These are phyloP conservation scores for Pleodorina starrii DNA, from an alignment of 139 green algal species.

Conservation along the genomic window DNA sequence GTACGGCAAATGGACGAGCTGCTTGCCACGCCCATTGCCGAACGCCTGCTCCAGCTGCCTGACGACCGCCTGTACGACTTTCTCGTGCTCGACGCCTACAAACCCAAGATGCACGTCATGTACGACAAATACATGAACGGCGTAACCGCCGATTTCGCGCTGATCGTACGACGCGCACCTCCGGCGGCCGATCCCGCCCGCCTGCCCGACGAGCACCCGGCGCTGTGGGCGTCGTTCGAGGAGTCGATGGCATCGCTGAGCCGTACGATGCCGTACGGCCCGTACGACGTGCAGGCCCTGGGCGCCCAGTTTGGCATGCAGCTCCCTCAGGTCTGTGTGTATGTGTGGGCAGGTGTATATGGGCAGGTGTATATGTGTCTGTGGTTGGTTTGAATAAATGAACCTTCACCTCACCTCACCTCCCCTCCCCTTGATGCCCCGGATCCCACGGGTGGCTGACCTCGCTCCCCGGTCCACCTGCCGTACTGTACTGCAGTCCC, in stretches of 20 bases:
- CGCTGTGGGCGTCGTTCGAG: constrained; percentile 45
- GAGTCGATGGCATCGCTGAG: not conserved
- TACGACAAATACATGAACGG: constrained; percentile 51
- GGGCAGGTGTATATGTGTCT: not conserved
- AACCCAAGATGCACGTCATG: constrained; percentile 47
- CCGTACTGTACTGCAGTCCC: not conserved
- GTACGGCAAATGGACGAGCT: constrained; percentile 15
- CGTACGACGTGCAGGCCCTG: constrained; percentile 28
- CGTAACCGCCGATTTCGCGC: constrained; percentile 65
- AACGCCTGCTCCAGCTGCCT: not conserved
- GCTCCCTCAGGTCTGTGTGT: constrained; percentile 42
- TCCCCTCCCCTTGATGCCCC: not conserved
- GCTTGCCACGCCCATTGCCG: not conserved
- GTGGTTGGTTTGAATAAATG: not conserved
- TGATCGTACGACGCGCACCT: constrained; percentile 60
- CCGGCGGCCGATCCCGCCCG: not conserved
- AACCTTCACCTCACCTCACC: not conserved
- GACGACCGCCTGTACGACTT: constrained; percentile 4
- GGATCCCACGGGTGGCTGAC: not conserved
- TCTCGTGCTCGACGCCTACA: constrained; percentile 20
- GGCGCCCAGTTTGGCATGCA: constrained; percentile 18
- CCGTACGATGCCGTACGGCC: constrained; percentile 16
- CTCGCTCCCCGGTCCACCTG: too few relatives aligned
- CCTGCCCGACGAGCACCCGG: constrained; percentile 38
- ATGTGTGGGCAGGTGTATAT: not conserved